Evolutionary conservation across 331 rosid species (phyloP).

Genomic region (Quercus tomentella): DNA sequence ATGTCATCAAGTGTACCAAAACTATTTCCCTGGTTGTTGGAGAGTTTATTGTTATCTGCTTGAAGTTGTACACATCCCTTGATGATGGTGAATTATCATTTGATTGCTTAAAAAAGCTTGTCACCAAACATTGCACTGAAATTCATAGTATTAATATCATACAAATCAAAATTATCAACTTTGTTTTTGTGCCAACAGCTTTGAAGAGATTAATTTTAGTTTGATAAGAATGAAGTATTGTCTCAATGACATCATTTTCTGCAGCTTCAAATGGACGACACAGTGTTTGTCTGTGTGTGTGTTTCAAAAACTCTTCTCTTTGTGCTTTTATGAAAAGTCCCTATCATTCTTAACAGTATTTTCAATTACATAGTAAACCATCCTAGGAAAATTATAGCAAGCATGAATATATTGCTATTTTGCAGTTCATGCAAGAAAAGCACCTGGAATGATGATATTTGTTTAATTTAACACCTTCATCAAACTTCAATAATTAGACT

Average conservation of each 20-base stretch:
- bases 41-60: not conserved
- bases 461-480: not conserved
- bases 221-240: not conserved
- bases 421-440: not conserved
- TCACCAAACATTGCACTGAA: not conserved
- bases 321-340: not conserved
- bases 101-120: not conserved
- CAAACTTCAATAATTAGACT: not conserved
- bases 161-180: not conserved
- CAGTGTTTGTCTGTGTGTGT: not conserved
- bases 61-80: not conserved
- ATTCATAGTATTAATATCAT: not conserved
- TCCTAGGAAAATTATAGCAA: not conserved
- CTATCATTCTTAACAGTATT: not conserved
- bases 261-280: not conserved
- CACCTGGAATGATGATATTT: not conserved
- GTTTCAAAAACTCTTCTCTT: not conserved
- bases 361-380: not conserved
- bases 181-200: not conserved
- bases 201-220: not conserved
- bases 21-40: not conserved
- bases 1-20: not conserved
- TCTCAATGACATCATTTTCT: not conserved
- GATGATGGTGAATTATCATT: not conserved
- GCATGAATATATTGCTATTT: too few species aligned